Evolutionary conservation across 2,329 filamentous ascomycete genomes (phyloP).

Genomic region (Trichophyton simii): DNA sequence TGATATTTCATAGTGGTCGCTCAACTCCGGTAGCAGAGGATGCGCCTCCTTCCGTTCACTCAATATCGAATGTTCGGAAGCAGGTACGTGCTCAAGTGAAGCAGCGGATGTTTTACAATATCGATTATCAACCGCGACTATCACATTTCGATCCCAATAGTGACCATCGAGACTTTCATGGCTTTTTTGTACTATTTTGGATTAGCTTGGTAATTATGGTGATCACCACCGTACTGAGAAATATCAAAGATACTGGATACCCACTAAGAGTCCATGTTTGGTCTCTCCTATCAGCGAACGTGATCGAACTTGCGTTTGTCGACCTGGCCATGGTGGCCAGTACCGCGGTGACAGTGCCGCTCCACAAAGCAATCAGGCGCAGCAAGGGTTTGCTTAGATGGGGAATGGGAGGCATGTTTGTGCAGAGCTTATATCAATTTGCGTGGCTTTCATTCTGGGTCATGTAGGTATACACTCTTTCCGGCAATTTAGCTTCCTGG

Average conservation of each 20-base stretch:
- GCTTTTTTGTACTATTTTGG: conserved; percentile 98
- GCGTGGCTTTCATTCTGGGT: conserved; percentile 76
- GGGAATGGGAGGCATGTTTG: conserved; percentile 60
- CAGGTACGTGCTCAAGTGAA: conserved; percentile 69
- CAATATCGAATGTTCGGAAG: conserved; percentile 71
- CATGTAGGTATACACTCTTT: conserved; percentile 32
- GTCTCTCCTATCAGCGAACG: conserved; percentile 74
- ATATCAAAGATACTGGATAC: conserved; percentile 85
- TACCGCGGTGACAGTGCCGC: conserved; percentile 57
- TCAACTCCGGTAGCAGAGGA: conserved; percentile 77
- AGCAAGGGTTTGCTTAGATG: conserved; percentile 52
- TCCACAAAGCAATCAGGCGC: conserved; percentile 57
- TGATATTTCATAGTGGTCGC: conserved; percentile 17
- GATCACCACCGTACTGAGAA: conserved; percentile 82
- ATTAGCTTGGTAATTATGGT: conserved; percentile 94
- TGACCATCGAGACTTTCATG: conserved; percentile 86
- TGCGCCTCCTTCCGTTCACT: conserved; percentile 83
- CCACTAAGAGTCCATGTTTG: conserved; percentile 78
- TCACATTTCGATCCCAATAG: conserved; percentile 91
- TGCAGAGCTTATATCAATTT: conserved; percentile 73
- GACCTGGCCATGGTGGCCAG: conserved; percentile 75
- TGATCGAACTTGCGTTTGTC: conserved; percentile 72
- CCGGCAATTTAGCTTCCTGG: background rate
- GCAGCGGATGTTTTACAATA: conserved; percentile 78
- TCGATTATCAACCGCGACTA: conserved; percentile 78